Conservation (phyloP, 225 moss, liverwort and hornwort genomes). For the Bryum argenteum region DNA sequence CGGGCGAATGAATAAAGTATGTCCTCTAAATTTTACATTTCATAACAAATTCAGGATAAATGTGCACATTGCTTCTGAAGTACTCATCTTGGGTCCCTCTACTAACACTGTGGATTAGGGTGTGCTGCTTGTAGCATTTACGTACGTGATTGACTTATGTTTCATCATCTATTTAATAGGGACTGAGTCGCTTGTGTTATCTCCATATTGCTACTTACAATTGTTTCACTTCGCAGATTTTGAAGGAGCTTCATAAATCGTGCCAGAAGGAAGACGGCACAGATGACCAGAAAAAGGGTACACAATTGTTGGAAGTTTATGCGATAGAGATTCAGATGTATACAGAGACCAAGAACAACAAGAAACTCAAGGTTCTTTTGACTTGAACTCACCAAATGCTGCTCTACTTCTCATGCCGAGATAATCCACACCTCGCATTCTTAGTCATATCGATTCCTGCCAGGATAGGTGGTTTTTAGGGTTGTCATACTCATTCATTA, state of each 20-base stretch:
- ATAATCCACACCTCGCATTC: not conserved
- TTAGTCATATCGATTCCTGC: not conserved
- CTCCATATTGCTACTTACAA: slow-evolving; percentile 18
- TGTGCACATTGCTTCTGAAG: slow-evolving; percentile 6
- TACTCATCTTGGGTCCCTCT: slow-evolving; percentile 1
- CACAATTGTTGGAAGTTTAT: slow-evolving; percentile 96
- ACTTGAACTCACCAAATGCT: slow-evolving; percentile 8
- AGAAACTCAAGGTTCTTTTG: slow-evolving; percentile 84
- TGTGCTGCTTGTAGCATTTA: slow-evolving; percentile 14
- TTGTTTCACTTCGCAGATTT: slow-evolving; percentile 63
- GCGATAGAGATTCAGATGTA: slow-evolving; percentile 99
- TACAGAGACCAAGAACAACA: slow-evolving; percentile 99
- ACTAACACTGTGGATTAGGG: slow-evolving; percentile 1
- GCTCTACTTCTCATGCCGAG: slow-evolving; percentile 6
- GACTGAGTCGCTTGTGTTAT: slow-evolving; percentile 8
- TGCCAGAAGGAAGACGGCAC: slow-evolving; percentile 99
- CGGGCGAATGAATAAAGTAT: slow-evolving; percentile 97
- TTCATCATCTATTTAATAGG: not conserved
- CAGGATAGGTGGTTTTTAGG: not conserved
- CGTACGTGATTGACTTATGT: not conserved
- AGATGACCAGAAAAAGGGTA: slow-evolving; percentile 99
- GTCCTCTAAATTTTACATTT: slow-evolving; percentile 16
- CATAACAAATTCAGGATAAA: not conserved
- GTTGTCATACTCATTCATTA: slow-evolving; percentile 5
- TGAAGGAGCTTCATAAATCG: slow-evolving; percentile 99